Evolutionary conservation across 805 yeast species (phyloP).

Genomic region (Zygosaccharomyces pseudorouxii): DNA sequence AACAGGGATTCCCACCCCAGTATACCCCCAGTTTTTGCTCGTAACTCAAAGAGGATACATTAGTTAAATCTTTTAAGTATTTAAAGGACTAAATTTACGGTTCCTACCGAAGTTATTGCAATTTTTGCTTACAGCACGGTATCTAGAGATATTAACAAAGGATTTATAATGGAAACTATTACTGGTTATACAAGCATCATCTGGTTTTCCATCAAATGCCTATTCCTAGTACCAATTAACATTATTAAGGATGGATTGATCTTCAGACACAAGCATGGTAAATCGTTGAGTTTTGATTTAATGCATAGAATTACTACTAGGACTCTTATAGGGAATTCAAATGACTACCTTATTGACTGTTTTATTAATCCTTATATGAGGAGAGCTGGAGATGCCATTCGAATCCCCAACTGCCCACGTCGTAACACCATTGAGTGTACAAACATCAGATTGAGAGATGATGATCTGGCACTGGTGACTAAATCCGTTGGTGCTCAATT

Average conservation of each 20-base stretch:
- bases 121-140: not conserved
- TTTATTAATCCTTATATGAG: not conserved
- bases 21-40: too few relatives aligned
- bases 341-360: not conserved
- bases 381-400: not conserved
- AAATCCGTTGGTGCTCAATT: slow-evolving; percentile 1
- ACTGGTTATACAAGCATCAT: not conserved
- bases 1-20: too few relatives aligned
- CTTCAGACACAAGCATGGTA: not conserved
- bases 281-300: slow-evolving; percentile 1
- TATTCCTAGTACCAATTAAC: not conserved
- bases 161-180: not conserved
- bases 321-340: slow-evolving; percentile 14
- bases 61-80: not conserved
- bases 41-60: too few relatives aligned
- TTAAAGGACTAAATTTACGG: not conserved
- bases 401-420: not conserved
- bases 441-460: not conserved
- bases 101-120: not conserved
- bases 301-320: slow-evolving; percentile 14
- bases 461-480: slow-evolving; percentile 2
- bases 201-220: not conserved
- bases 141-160: not conserved
- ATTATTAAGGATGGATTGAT: slow-evolving; percentile 1
- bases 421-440: not conserved